Evolutionary conservation across 257 asterid genomes (phyloP).

Genomic region (Ligustrum vulgare): DNA sequence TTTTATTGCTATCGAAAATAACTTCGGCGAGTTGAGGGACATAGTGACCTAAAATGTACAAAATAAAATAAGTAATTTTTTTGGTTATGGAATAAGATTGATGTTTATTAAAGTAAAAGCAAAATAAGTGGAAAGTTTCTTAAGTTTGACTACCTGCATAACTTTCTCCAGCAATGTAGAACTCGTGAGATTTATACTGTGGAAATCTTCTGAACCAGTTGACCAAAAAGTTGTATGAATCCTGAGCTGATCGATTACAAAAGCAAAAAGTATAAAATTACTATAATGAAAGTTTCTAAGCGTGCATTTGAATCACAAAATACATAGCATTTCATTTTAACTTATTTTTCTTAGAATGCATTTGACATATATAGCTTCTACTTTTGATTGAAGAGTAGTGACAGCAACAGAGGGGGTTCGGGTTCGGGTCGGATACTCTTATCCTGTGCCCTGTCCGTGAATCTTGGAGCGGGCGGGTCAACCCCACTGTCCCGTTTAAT

Average conservation of each 20-base stretch:
- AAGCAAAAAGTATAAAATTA: not conserved
- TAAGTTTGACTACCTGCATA: conserved; percentile 56
- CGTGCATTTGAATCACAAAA: not conserved
- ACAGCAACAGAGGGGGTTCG: too few relatives aligned
- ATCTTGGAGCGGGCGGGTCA: too few relatives aligned
- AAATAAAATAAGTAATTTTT: not conserved
- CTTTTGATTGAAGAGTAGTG: too few relatives aligned
- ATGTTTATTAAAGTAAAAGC: not conserved
- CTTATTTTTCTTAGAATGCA: too few relatives aligned
- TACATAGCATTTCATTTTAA: too few relatives aligned
- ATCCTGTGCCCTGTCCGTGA: too few relatives aligned
- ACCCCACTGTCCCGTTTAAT: too few relatives aligned
- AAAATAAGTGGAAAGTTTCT: not conserved
- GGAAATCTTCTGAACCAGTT: conserved; percentile 87
- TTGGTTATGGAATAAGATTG: not conserved
- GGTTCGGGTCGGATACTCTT: too few relatives aligned
- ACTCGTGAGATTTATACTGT: conserved; percentile 69
- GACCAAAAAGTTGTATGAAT: conserved; percentile 67
- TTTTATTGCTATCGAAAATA: conserved; percentile 52
- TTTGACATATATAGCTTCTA: too few relatives aligned
- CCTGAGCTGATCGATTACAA: conserved; percentile 52
- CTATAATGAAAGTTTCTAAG: not conserved
- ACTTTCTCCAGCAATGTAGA: conserved; percentile 89
- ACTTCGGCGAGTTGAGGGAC: conserved; percentile 79
- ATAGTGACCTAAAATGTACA: conserved; percentile 59